phyloP scores from a whole-genome alignment of 1,284 basidiomycete species.

The Stygiomarasmius scandens region DNA sequence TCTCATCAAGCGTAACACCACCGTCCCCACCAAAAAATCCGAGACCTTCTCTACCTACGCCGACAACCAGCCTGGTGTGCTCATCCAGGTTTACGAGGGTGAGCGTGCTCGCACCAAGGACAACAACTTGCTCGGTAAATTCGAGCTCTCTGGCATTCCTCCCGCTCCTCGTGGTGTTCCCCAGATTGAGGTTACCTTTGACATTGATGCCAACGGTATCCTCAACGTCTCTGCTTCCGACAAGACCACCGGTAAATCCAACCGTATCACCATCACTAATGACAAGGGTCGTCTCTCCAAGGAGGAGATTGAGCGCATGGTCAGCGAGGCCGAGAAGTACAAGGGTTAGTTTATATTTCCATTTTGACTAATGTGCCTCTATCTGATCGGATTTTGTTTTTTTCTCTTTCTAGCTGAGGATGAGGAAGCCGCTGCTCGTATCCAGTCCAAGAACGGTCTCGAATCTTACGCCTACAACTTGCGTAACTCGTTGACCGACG shows the following conservation, averaged over 20 bases:
- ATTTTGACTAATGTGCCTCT: conserved; percentile 22
- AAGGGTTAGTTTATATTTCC: conserved; percentile 44
- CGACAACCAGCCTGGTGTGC: conserved; percentile 98
- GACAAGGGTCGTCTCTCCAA: conserved; percentile 86
- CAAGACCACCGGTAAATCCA: conserved; percentile 97
- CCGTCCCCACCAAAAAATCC: conserved; percentile 98
- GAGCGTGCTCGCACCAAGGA: conserved; percentile 99
- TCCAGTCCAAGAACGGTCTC: conserved; percentile 85
- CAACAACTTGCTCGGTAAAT: conserved; percentile 99
- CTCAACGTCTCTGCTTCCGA: conserved; percentile 95
- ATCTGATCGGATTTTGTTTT: too few relatives aligned
- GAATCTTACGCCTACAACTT: conserved; percentile 98
- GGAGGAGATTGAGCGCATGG: conserved; percentile 91
- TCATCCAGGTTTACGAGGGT: conserved; percentile 99
- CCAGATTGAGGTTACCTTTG: conserved; percentile 98
- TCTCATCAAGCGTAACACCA: conserved; percentile 98
- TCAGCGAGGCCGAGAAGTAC: conserved; percentile 78
- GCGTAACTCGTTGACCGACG: conserved; percentile 86
- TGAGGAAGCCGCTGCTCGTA: conserved; percentile 81
- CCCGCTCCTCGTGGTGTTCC: conserved; percentile 98
- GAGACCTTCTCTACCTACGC: conserved; percentile 99
- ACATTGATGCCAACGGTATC: conserved; percentile 98
- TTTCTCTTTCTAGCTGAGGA: conserved; percentile 69
- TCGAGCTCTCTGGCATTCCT: conserved; percentile 97
- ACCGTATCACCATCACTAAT: conserved; percentile 88